A percentile compares a stretch with the other conserved stretches of the same genome.
Conservation (phyloP, 1,139 yeast genomes). For the Zygoascus hellenicus region DNA sequence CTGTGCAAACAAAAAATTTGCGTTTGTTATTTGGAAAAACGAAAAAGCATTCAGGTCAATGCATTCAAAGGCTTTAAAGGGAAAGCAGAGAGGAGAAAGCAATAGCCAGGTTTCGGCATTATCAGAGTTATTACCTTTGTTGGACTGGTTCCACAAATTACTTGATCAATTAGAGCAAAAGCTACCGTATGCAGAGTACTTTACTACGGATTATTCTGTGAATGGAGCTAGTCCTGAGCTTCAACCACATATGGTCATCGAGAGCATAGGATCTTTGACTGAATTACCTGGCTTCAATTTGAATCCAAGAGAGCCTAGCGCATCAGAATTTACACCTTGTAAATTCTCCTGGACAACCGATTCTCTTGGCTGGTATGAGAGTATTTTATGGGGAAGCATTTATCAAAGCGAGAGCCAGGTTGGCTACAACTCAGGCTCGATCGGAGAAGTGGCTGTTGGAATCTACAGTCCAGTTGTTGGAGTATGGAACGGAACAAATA, state of each 20-base stretch:
- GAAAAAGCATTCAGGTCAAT: constrained; percentile 22
- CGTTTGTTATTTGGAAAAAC: constrained; percentile 31
- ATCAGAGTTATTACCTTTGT: constrained; percentile 8
- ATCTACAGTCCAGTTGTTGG: constrained; percentile 16
- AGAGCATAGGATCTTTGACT: constrained; percentile 20
- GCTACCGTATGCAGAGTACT: constrained; percentile 18
- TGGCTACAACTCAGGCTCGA: constrained; percentile 8
- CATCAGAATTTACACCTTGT: constrained; percentile 42
- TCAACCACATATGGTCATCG: constrained; percentile 26
- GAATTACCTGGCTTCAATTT: constrained; percentile 21
- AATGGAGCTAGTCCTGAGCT: constrained; percentile 9
- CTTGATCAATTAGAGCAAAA: constrained; percentile 14
- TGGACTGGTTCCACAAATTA: constrained; percentile 16
- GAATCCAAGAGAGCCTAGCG: constrained; percentile 18
- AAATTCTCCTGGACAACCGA: constrained; percentile 55
- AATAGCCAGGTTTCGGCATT: background rate
- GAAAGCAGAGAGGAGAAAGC: constrained; percentile 10
- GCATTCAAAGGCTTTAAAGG: constrained; percentile 8
- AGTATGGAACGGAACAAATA: constrained; percentile 60
- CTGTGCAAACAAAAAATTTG: constrained; percentile 28
- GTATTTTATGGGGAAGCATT: constrained; percentile 60
- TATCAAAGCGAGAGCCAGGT: constrained; percentile 42
- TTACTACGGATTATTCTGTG: constrained; percentile 6
- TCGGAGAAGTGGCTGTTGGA: constrained; percentile 9
- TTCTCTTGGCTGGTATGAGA: constrained; percentile 73